Base-by-base conservation (phyloP, 164 flowering plant genomes). In the Tinospora cordifolia region DNA sequence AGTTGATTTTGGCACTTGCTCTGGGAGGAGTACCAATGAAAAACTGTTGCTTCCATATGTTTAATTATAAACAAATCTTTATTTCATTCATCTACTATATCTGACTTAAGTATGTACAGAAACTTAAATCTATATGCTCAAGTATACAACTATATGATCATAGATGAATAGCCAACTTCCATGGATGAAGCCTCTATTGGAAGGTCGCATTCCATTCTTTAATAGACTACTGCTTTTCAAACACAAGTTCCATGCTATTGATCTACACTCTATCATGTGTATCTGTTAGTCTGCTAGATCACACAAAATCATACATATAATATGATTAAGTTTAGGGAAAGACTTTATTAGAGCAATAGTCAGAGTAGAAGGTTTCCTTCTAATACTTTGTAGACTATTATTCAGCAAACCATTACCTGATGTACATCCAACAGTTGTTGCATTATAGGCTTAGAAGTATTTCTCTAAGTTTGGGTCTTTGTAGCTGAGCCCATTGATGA, bases 401-500 rank as follows among this genome's bases (percentile, higher is more conserved):
- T 51, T 51, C 21, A 19, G 54, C 27, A 27, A 41, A 67, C 60
- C 8, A 22, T 39, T 49, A 51, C 39, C 39, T 60, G 19, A 22
- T 22, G 65, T 72, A 68, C 13, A 69, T 70, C 15, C 21, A 36
- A 59, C 22, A 41, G 59, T 59, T 15, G 21, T 63, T 14, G 14
- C 36, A 19, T 41, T 51, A 46, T n/a, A 38, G 38, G 21, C 49
- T 21, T 40, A 63, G 54, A 0, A 27, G 17, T 78, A 17, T 68
- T 63, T 69, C 71, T 39, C 49, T 30, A 47, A 34, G 26, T 26
- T 70, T 46, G 67, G 66, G 68, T 80, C 80, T 69, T 72, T 71
- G 26, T 25, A 64, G 41, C 24, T 63, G 39, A 49, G 58, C 64
- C 69, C 74, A 19, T 69, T 62, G 11, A 71, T 67, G 26, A 77